Evolutionary conservation across 768 basidiomycete species (phyloP), one percentile per base, ranked within the genome.

Genomic region (Chalciporus piperatus): DNA sequence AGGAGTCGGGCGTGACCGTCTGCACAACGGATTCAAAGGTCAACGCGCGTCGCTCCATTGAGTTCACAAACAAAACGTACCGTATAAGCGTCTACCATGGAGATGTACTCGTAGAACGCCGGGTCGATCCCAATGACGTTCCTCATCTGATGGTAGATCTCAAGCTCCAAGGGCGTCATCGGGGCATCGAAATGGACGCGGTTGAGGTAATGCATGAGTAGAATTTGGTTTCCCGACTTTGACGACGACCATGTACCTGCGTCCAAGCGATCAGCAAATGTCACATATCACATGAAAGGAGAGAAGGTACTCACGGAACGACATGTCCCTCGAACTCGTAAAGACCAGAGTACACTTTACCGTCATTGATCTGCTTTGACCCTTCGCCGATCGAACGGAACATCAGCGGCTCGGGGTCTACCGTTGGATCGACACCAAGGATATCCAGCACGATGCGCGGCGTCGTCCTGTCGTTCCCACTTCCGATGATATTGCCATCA

Each of bases 61-160:
- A 23, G 14, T 42, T 25, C 6, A 7, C 27, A 7, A 22, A 42
- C n/a, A 28, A 20, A 4, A 13, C 83, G 41, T 59, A 92, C 91
- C 33, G 91, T 94, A 78, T 98, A 94, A 46, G 94, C 94, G 74
- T 98, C 94, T 8, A 98, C 82, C 17, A 92, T 96, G 70, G 96
- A 96, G 58, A 98, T 88, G 66, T 97, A 97, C 72, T 98, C 94
- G 68, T 98, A 98, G 70, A 98, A 98, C 9, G 92, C 88, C 1
- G 94, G 94, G 63, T 98, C 93, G 53, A 98, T 94, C 13, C 94
- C 94, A 56, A 98, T 96, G 52, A 97, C 92, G 58, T 98, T 98
- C 47, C 93, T 82, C 92, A 97, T 96, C 70, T 98, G 94, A 69
- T 98, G 94, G 62, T 92, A 96, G 45, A 98, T 84, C 69, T 98